Base-by-base conservation (phyloP, 208 protist genomes). In the Leptomonas seymouri region DNA sequence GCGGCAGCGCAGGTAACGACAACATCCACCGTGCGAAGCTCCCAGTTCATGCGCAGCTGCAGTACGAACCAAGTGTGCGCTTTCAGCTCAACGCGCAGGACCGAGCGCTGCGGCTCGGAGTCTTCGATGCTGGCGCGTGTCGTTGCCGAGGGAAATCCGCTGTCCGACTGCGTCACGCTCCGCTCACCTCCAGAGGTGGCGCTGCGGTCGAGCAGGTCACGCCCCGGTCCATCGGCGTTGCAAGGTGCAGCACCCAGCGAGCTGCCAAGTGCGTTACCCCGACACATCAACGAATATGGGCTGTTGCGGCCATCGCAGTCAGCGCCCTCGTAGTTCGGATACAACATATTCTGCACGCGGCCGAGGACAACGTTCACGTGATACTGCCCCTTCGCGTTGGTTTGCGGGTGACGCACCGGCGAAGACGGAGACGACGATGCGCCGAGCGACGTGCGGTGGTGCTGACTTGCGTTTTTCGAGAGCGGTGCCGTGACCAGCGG, bases 41-140 rank as follows among this genome's bases (percentile, higher is more conserved):
- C 48, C 51, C 62, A 72, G 56, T 64, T 20, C 31, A 72, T 46
- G 56, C 46, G 36, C 27, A 72, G 42, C 46, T 27, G 23, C 36
- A 72, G 11, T 25, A 56, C 64, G 57, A 65, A 72, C 67, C 67
- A 72, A 44, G 41, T 27, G 25, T 58, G 67, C 18, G 67, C 23
- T 20, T 25, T 0, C 34, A 72, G 56, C 11, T 16, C 23, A 21
- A 58, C 67, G 0, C 67, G 67, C 20, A 30, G 25, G 12, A 64
- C 41, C 15, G 36, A 18, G 1, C 49, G 67, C 48, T 56, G 67
- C 36, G 55, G 27, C 36, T 20, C 21, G 1, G 20, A 23, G 14
- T 55, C 46, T 1, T 42, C 49, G 16, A 57, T 3, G 11, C 41
- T 28, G 18, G 27, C n/a, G 6, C 20, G 30, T 9, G 46, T 44